Conservation (phyloP, 352 stramenopile species). For the Pythium sukuiense region DNA sequence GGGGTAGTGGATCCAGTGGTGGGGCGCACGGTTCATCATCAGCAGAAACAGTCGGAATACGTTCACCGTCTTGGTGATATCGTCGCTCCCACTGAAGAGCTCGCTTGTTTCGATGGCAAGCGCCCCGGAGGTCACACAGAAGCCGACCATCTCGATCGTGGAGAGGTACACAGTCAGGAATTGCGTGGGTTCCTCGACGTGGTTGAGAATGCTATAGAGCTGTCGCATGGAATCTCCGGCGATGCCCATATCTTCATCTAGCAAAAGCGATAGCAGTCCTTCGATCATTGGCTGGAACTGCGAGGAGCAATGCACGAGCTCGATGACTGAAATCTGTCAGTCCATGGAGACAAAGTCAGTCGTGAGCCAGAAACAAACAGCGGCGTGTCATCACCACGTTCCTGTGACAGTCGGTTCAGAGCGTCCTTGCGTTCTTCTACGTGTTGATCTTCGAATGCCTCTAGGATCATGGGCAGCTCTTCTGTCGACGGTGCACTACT, state of each 20-base stretch:
- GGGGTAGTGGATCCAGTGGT: conserved; percentile 65
- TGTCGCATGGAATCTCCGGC: conserved; percentile 30
- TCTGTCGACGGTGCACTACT: conserved; percentile 43
- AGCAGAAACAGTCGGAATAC: conserved; percentile 45
- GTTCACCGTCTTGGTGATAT: conserved; percentile 29
- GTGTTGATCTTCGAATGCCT: conserved; percentile 28
- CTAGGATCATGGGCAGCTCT: conserved; percentile 34
- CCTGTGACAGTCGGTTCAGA: conserved; percentile 39
- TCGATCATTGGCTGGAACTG: conserved; percentile 36
- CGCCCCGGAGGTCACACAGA: conserved; percentile 23
- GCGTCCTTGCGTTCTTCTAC: conserved; percentile 18
- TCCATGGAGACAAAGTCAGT: neutral
- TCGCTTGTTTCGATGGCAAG: conserved; percentile 34
- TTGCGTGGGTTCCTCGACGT: conserved; percentile 45
- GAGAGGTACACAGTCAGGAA: conserved; percentile 54
- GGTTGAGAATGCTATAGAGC: conserved; percentile 40
- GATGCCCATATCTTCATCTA: conserved; percentile 24
- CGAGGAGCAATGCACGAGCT: conserved; percentile 50
- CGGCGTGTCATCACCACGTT: conserved; percentile 7
- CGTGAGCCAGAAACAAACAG: too few relatives aligned
- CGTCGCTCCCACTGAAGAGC: conserved; percentile 6
- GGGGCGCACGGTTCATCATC: conserved; percentile 33
- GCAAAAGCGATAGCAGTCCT: conserved; percentile 36
- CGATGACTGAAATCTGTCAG: conserved; percentile 45
- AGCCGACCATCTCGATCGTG: conserved; percentile 47